These are phyloP conservation scores for Plicaturopsis crispa DNA, from an alignment of 768 basidiomycete genomes.

Conservation along the genomic window DNA sequence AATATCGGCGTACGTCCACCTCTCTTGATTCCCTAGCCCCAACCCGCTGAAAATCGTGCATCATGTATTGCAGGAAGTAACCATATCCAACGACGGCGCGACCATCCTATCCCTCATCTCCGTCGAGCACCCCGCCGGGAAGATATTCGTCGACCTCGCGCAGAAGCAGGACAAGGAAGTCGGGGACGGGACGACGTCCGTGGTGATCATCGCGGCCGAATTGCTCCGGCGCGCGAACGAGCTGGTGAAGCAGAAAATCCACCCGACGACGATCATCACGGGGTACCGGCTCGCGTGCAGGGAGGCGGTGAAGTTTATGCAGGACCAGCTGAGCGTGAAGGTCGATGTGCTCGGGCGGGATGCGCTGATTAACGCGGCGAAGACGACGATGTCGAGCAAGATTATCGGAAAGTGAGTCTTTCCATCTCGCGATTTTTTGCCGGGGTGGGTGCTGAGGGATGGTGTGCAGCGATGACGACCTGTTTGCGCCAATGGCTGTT, in stretches of 20 bases:
- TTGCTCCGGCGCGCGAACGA: conserved; percentile 94
- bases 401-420: conserved; percentile 89
- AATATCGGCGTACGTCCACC: conserved; percentile 86
- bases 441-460: too few relatives aligned
- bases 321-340: conserved; percentile 93
- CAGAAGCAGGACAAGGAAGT: conserved; percentile 99
- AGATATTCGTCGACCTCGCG: conserved; percentile 95
- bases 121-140: conserved; percentile 95
- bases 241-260: conserved; percentile 95
- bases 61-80: conserved; percentile 84
- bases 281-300: conserved; percentile 95
- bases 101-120: conserved; percentile 93
- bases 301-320: conserved; percentile 97
- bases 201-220: conserved; percentile 97
- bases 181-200: conserved; percentile 97
- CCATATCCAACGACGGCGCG: conserved; percentile 98
- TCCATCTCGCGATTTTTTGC: not conserved
- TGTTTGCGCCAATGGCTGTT: conserved; percentile 98
- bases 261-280: conserved; percentile 98
- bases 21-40: too few relatives aligned
- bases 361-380: conserved; percentile 90
- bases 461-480: conserved; percentile 77
- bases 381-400: conserved; percentile 98
- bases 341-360: conserved; percentile 90
- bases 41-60: conserved; percentile 7